Conservation (phyloP, 805 yeast species). For the Alloascoidea africana region DNA sequence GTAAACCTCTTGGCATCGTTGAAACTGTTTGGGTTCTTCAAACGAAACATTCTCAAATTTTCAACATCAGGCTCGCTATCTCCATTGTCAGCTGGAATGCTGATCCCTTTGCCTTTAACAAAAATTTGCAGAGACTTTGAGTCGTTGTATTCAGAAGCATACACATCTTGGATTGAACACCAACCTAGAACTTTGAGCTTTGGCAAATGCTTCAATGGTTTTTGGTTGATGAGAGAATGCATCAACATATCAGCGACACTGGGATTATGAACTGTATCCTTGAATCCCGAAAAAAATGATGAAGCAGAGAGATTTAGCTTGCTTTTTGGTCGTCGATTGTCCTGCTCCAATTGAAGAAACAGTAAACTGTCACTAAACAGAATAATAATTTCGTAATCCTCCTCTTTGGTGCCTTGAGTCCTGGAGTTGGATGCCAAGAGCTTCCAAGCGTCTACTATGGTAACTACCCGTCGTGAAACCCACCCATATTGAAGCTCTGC, state of each 20-base stretch:
- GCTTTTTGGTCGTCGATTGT: neutral
- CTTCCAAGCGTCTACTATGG: constrained; percentile 40
- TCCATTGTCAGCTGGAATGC: neutral
- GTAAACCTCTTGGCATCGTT: constrained; percentile 28
- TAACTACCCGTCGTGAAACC: constrained; percentile 74
- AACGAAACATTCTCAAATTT: neutral
- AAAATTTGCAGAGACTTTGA: constrained; percentile 16
- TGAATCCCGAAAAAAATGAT: neutral
- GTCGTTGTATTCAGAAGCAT: constrained; percentile 29
- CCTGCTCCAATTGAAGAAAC: constrained; percentile 33
- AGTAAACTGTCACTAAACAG: constrained; percentile 72
- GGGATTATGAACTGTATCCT: constrained; percentile 27
- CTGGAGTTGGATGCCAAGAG: too few species aligned
- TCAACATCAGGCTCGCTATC: too few species aligned
- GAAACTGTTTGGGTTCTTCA: neutral
- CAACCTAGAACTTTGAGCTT: constrained; percentile 52
- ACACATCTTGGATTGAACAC: constrained; percentile 43
- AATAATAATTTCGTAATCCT: constrained; percentile 42
- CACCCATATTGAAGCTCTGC: constrained; percentile 75
- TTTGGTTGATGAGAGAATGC: constrained; percentile 83
- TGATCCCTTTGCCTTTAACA: constrained; percentile 13
- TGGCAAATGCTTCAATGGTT: constrained; percentile 58
- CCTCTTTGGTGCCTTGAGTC: too few species aligned
- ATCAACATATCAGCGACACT: constrained; percentile 66
- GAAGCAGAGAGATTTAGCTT: neutral